These are phyloP conservation scores for Talaromyces adpressus DNA, from an alignment of 495 filamentous ascomycete genomes.

Conservation along the genomic window DNA sequence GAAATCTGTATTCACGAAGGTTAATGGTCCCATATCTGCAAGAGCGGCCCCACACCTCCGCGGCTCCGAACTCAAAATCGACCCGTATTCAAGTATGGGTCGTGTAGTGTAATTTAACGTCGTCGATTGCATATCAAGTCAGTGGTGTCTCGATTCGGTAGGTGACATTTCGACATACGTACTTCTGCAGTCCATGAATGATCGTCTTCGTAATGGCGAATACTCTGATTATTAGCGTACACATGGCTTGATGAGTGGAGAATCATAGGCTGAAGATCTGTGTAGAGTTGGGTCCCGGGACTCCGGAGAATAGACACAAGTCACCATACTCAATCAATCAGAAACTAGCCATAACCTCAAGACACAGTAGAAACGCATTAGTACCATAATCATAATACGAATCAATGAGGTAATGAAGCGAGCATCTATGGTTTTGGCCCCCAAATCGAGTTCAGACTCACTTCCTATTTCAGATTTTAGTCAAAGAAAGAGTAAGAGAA, in stretches of 20 bases:
- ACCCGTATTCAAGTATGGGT: neutral
- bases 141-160: neutral
- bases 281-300: neutral
- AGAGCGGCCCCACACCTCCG: neutral
- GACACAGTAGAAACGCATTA: neutral
- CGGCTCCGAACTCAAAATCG: neutral
- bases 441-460: neutral
- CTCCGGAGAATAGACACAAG: neutral
- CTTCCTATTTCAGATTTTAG: neutral
- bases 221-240: neutral
- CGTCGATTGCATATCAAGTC: neutral
- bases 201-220: neutral
- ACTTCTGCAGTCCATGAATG: neutral
- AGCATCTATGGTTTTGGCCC: neutral
- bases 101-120: neutral
- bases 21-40: neutral
- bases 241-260: neutral
- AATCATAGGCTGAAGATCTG: neutral
- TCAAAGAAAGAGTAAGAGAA: neutral
- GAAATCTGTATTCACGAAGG: neutral
- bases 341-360: neutral
- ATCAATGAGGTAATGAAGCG: neutral
- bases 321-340: neutral
- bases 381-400: neutral
- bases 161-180: neutral